Conservation (phyloP, 371 early-diverging fungal species). For the Apophysomyces trapeziformis region DNA sequence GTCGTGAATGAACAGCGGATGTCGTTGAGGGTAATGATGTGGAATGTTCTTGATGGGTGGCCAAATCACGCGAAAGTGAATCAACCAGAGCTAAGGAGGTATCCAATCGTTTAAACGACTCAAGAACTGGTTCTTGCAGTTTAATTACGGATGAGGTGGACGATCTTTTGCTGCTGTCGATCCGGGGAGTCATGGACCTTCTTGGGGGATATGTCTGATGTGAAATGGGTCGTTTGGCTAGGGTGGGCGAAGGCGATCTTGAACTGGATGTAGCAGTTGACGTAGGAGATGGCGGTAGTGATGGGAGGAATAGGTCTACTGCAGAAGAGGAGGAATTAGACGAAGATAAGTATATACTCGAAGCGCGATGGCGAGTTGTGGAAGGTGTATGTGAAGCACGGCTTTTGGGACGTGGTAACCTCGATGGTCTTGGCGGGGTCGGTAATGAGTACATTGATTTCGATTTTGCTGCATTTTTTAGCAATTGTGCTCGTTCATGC, state of each 20-base stretch:
- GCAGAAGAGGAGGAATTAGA: slow-evolving; percentile 19
- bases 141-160: slow-evolving; percentile 3
- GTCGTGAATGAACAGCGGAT: slow-evolving; percentile 4
- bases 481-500: slow-evolving; percentile 30
- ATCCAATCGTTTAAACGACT: slow-evolving; percentile 47
- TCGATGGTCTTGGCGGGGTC: slow-evolving; percentile 15
- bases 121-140: slow-evolving; percentile 31
- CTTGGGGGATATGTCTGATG: slow-evolving; percentile 20
- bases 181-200: slow-evolving; percentile 15
- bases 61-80: slow-evolving; percentile 51
- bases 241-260: slow-evolving; percentile 24
- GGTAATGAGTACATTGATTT: slow-evolving; percentile 13
- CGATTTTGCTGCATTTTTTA: slow-evolving; percentile 9
- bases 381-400: slow-evolving; percentile 12
- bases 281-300: slow-evolving; percentile 12
- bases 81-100: slow-evolving; percentile 50
- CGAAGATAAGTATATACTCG: slow-evolving; percentile 17
- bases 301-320: slow-evolving; percentile 13
- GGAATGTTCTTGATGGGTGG: slow-evolving; percentile 12
- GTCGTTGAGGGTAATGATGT: slow-evolving; percentile 1
- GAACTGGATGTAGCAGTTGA: slow-evolving; percentile 17
- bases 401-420: slow-evolving; percentile 34
- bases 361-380: not conserved
- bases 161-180: slow-evolving; percentile 14
- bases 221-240: slow-evolving; percentile 19